These are phyloP conservation scores for Leccinum pachyderme DNA, from an alignment of 1,284 basidiomycete species.

Conservation along the genomic window DNA sequence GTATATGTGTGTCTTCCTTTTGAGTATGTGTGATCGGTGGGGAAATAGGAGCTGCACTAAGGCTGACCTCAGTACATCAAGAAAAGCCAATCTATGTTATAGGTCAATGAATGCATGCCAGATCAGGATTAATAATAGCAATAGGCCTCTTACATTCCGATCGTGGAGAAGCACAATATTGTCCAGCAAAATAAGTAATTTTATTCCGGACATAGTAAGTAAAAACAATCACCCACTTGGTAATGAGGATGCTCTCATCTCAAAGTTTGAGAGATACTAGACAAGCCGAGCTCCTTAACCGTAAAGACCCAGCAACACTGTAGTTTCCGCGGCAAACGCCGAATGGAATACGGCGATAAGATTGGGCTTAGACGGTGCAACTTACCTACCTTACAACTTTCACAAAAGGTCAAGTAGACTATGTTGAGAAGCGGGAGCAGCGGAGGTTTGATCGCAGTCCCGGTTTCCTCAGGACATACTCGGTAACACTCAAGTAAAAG, in stretches of 20 bases:
- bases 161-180: conserved; percentile 35
- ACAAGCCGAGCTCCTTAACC: conserved; percentile 16
- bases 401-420: background rate
- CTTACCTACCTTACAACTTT: background rate
- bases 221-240: conserved; percentile 33
- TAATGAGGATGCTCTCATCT: conserved; percentile 1
- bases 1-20: conserved; percentile 15
- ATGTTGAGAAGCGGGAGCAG: background rate
- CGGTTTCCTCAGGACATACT: background rate
- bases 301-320: conserved; percentile 28
- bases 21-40: background rate
- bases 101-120: conserved; percentile 10
- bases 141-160: conserved; percentile 28
- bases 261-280: background rate
- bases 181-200: conserved; percentile 32
- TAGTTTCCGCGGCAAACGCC: conserved; percentile 3
- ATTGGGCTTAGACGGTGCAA: background rate
- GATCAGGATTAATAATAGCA: background rate
- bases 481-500: background rate
- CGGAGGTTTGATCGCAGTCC: background rate
- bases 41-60: background rate
- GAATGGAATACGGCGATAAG: background rate
- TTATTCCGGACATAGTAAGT: conserved; percentile 30
- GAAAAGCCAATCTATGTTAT: conserved; percentile 25
- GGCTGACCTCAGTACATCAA: conserved; percentile 29